Evolutionary conservation across 495 filamentous ascomycete species (phyloP).

Genomic region (Podospora anserina): DNA sequence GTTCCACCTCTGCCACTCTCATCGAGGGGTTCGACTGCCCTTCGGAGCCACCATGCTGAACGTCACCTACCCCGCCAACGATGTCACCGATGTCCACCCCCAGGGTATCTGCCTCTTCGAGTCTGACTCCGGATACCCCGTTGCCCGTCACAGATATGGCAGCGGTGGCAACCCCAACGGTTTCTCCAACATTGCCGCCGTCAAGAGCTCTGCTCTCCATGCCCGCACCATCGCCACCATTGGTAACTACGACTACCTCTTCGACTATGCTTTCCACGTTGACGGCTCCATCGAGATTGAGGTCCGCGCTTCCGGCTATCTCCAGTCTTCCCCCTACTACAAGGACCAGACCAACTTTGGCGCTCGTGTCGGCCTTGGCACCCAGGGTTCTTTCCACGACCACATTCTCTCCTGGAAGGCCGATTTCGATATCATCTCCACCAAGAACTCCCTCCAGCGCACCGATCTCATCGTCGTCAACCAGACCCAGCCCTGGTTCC

Average conservation of each 20-base stretch:
- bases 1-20: slow-evolving; percentile 42
- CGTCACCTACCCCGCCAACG: slow-evolving; percentile 33
- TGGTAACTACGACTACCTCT: slow-evolving; percentile 54
- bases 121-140: slow-evolving; percentile 44
- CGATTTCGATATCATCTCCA: slow-evolving; percentile 52
- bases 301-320: slow-evolving; percentile 57
- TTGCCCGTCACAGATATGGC: slow-evolving; percentile 45
- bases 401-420: slow-evolving; percentile 55
- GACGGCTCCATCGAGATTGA: slow-evolving; percentile 55
- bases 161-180: slow-evolving; percentile 34
- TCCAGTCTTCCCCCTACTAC: slow-evolving; percentile 48
- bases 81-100: slow-evolving; percentile 35
- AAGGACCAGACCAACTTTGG: slow-evolving; percentile 47
- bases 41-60: slow-evolving; percentile 49
- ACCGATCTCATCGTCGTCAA: slow-evolving; percentile 41
- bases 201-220: slow-evolving; percentile 46
- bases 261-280: slow-evolving; percentile 52
- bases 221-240: slow-evolving; percentile 48
- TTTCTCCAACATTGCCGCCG: slow-evolving; percentile 38
- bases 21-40: slow-evolving; percentile 54
- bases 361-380: slow-evolving; percentile 46
- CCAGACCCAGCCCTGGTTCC: slow-evolving; percentile 50
- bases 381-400: slow-evolving; percentile 50
- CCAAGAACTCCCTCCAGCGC: slow-evolving; percentile 46
- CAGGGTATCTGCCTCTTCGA: slow-evolving; percentile 55